Evolutionary conservation across 2,329 filamentous ascomycete species (phyloP), one percentile per base, ranked within the genome.

Genomic region (Ascochyta lentis): DNA sequence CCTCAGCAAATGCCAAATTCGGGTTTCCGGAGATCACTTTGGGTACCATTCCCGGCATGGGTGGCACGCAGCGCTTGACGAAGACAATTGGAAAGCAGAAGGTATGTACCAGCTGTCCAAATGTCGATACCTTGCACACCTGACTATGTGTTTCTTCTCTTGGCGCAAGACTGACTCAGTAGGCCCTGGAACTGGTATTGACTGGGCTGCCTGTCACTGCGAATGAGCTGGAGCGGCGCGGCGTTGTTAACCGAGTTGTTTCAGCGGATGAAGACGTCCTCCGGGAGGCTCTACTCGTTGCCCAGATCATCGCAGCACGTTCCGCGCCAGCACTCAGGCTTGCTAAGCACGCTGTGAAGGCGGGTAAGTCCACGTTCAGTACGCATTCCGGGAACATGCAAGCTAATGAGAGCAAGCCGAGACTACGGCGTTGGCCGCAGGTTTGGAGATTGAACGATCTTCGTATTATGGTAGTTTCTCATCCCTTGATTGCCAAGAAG

Each of bases 1-100:
- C 91, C 79, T 93, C 90, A 5, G 83, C 88, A 48, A 85, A 79
- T 19, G 92, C 94, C 67, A 95, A 89, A 71, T 97, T 99, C 73
- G 95, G 94, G 7, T 94, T 97, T 79, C 94, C 94, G 3, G 94
- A 99, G 80, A 91, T 98, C 80, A 96, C 93, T 79, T 84, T 98
- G 6, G 95, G 94, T 23, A 91, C 90, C 2, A 90, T 97, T 54
- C 94, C 95, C 4, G 95, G 94, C 5, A 92, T 90, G 0, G 94
- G 94, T 31, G 94, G 94, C 4, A 92, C 89, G 64, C 94, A 98
- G 81, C 84, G 94, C 10, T 80, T 98, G 52, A 95, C 92, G 4
- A 84, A 86, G 23, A 91, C 77, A 8, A 66, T 80, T 57, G 79
- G 79, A 16, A 81, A 73, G 54, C 66, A 72, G 26, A 73, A 73